These are phyloP conservation scores for Pharnaceum exiguum DNA, from an alignment of 148 eudicot species.

Conservation along the genomic window DNA sequence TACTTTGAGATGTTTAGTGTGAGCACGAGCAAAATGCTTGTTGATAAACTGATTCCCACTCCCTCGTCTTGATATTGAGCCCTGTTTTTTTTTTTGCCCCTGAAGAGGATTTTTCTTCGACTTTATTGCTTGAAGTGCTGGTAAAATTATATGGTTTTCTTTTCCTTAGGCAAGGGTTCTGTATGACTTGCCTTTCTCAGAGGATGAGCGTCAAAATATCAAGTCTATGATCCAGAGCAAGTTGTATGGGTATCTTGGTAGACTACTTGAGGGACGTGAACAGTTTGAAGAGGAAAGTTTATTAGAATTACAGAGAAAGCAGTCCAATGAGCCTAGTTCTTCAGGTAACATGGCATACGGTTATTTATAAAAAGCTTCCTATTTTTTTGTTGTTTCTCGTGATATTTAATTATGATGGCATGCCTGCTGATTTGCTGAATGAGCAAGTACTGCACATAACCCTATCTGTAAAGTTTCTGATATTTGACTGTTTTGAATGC, in stretches of 20 bases:
- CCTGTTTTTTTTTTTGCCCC: too few relatives aligned
- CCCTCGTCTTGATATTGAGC: too few relatives aligned
- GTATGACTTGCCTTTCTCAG: conserved; percentile 58
- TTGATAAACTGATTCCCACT: too few relatives aligned
- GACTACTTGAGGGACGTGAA: conserved; percentile 74
- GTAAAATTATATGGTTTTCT: neutral
- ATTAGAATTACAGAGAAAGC: conserved; percentile 31
- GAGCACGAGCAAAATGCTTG: too few relatives aligned
- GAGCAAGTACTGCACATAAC: too few relatives aligned
- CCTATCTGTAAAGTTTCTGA: too few relatives aligned
- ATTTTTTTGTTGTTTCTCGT: neutral
- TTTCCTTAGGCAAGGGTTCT: conserved; percentile 61
- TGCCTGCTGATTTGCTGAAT: conserved; percentile 6
- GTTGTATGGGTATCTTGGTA: conserved; percentile 58
- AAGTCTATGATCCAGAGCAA: conserved; percentile 65
- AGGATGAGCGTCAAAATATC: conserved; percentile 57
- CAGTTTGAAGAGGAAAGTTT: conserved; percentile 57
- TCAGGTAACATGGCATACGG: conserved; percentile 39
- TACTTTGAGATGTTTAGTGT: too few relatives aligned
- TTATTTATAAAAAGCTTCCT: neutral
- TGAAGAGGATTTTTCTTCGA: too few relatives aligned
- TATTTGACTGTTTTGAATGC: too few relatives aligned
- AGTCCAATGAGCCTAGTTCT: conserved; percentile 40
- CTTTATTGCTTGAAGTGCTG: too few relatives aligned
- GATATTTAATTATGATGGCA: neutral